Conservation (phyloP, 1,284 basidiomycete species). For the Pterulicium gracile region DNA sequence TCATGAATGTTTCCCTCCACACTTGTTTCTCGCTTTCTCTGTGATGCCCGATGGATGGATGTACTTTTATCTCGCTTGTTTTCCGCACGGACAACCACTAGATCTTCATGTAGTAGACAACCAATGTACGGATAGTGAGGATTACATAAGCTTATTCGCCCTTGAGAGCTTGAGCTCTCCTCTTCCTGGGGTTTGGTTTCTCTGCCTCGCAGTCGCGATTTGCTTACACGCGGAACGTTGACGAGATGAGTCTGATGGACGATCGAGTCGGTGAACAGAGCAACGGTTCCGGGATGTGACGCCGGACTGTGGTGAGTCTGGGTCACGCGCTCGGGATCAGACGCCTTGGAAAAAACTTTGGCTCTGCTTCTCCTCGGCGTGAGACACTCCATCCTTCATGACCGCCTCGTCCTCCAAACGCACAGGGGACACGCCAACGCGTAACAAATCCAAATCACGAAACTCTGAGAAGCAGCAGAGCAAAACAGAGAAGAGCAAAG, state of each 20-base stretch:
- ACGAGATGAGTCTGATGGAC: too few species aligned
- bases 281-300: too few species aligned
- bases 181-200: background rate
- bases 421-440: background rate
- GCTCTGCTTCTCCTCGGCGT: slow-evolving; percentile 6
- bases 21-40: background rate
- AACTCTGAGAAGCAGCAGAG: slow-evolving; percentile 11
- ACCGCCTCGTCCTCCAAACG: background rate
- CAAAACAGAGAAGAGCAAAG: slow-evolving; percentile 26
- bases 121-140: background rate
- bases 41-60: background rate
- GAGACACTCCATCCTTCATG: background rate
- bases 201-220: too few species aligned
- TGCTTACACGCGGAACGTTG: too few species aligned
- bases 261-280: too few species aligned
- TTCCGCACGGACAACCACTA: background rate
- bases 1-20: background rate
- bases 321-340: background rate
- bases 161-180: background rate
- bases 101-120: background rate
- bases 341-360: slow-evolving; percentile 1
- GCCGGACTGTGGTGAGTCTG: background rate
- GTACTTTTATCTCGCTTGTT: too few species aligned
- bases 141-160: too few species aligned
- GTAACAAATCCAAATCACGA: background rate